phyloP scores from a whole-genome alignment of 805 yeast genomes.

The Grigorovia jiainica region DNA sequence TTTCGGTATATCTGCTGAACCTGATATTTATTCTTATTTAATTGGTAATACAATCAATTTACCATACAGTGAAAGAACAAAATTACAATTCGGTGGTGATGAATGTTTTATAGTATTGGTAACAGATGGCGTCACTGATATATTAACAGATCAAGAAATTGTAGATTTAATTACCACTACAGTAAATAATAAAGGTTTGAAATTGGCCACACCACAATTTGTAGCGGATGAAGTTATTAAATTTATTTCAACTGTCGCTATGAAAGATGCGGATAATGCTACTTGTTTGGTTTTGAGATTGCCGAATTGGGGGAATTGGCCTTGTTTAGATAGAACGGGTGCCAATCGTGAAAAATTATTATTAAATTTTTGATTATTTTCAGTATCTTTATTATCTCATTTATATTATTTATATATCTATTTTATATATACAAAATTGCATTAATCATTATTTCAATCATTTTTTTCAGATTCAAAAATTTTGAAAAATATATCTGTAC shows the following conservation, averaged over 20 bases:
- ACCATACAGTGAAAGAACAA: constrained; percentile 27
- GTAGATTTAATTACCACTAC: constrained; percentile 77
- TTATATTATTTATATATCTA: neutral
- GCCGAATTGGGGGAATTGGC: constrained; percentile 95
- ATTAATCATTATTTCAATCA: no score
- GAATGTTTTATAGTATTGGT: constrained; percentile 78
- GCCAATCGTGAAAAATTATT: constrained; percentile 63
- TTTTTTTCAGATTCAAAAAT: no score
- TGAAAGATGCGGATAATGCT: constrained; percentile 77
- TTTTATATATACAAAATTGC: no score
- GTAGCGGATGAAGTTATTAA: constrained; percentile 80
- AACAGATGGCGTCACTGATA: constrained; percentile 81
- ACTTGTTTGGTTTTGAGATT: constrained; percentile 75
- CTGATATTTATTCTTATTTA: constrained; percentile 64
- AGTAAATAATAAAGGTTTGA: constrained; percentile 48
- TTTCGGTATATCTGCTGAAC: constrained; percentile 85
- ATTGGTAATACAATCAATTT: constrained; percentile 52
- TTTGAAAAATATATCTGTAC: no score
- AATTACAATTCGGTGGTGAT: constrained; percentile 58
- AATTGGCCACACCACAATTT: constrained; percentile 68
- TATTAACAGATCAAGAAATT: constrained; percentile 80
- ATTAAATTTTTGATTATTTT: neutral
- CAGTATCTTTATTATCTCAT: neutral
- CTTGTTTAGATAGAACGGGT: constrained; percentile 74
- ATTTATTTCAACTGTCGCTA: constrained; percentile 78